Evolutionary conservation across 805 yeast species (phyloP), one percentile per base, ranked within the genome.

Genomic region (Isabelozyma heimii): DNA sequence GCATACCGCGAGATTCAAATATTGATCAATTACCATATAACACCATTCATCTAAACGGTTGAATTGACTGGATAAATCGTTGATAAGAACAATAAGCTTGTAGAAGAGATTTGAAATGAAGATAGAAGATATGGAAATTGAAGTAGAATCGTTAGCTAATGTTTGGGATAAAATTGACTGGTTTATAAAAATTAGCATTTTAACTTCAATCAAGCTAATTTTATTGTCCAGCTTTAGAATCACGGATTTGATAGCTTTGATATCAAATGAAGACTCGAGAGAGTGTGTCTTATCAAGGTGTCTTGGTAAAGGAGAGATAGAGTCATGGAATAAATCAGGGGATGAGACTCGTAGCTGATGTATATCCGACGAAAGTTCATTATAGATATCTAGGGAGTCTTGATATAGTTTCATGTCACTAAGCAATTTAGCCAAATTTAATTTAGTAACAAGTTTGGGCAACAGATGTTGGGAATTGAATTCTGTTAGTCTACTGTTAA

Each of bases 321-420:
- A 38, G 9, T 39, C n/a, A 14, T 45, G 46, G 42, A 52, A 46
- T 35, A 38, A 40, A n/a, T 43, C 46, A 4, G 48, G 48, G 24
- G 16, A 3, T 14, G 26, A 13, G 28, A 26, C 8, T 13, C 26
- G 49, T 14, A 48, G 4, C 12, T 47, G 9, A 28, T 55, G 52
- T 44, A 66, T 43, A 14, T 62, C 63, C 1, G 56, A 49, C 14
- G 73, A 71, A 5, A 87, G 56, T 27, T 69, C 70, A 30, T 79
- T 77, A 53, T 82, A 85, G 17, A 78, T 74, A 3, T 61, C 65
- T 35, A 85, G 60, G 0, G 92, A 76, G 46, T 87, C 91, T 26
- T 84, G 86, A 24, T 72, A 64, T 20, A 87, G 74, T 24, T 77
- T 75, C 68, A 89, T 72, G 42, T 78, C 78, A 47, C 77, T 79